Evolutionary conservation across 257 asterid species (phyloP), one percentile per base, ranked within the genome.

Genomic region (Fraxinus americana): DNA sequence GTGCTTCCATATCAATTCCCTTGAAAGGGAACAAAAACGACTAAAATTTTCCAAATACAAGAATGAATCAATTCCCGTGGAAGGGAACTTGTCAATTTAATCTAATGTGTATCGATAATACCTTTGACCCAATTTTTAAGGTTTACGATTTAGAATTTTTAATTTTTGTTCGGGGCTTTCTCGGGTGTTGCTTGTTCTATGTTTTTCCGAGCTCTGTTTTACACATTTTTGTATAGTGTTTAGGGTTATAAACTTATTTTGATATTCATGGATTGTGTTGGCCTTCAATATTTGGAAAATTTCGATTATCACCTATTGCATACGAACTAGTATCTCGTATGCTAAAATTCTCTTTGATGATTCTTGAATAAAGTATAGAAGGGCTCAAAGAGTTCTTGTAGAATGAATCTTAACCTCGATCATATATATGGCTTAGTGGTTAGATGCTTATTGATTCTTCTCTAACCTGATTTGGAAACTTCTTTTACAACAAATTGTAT

Each of bases 401-500:
- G 32, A 61, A 61, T 61, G 67, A 61, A 61, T 61, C 14, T 61
- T 25, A 23, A 9, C 29, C 16, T 21, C n/a, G 67, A 61, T 61
- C 12, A 23, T 61, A 23, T 7, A 21, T 21, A 61, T 61, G 32
- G 34, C 25, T 57, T 61, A 61, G 9, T 23, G 32, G 67, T 21
- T 57, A 57, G 30, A 59, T 21, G 67, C 32, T 21, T 59, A 59
- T 59, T 50, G 71, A 36, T 43, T 45, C 67, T 73, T 67, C 78
- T 77, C 23, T 30, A 29, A 30, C 35, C 19, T 75, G 75, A 30
- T 34, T 70, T 43, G 1, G 21, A 39, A 16, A 57, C 71, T 48
- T 38, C 74, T 43, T 83, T 73, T 48, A 71, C 68, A 36, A 43
- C 30, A 9, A 78, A 43, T 61, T 35, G 48, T 80, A 41, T 29